phyloP scores from a whole-genome alignment of 179 eudicot species.

The Carnegiea gigantea region DNA sequence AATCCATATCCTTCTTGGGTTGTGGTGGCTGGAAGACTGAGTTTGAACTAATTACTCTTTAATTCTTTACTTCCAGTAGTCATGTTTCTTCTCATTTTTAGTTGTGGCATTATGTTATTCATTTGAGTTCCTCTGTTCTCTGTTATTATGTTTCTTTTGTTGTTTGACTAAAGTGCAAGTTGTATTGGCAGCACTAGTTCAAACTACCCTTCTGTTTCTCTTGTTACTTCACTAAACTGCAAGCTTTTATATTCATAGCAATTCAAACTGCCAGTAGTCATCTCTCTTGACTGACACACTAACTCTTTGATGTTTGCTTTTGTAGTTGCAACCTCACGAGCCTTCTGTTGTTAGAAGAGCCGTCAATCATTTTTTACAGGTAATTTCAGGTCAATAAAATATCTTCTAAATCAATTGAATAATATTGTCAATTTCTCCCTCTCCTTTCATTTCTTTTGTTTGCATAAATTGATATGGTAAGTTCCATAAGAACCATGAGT shows the following conservation, averaged over 20 bases:
- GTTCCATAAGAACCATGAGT: background rate
- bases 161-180: background rate
- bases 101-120: background rate
- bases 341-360: slow-evolving; percentile 81
- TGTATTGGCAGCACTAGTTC: background rate
- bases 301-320: slow-evolving; percentile 13
- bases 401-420: background rate
- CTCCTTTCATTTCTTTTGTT: background rate
- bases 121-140: background rate
- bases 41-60: background rate
- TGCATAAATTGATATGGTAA: too few relatives aligned
- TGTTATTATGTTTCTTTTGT: background rate
- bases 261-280: background rate
- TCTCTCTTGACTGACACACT: background rate
- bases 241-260: background rate
- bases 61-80: background rate
- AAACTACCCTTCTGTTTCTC: background rate
- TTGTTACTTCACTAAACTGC: background rate
- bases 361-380: slow-evolving; percentile 92
- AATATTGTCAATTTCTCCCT: background rate
- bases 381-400: slow-evolving; percentile 14
- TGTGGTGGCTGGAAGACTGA: background rate
- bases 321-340: slow-evolving; percentile 94
- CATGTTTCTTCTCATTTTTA: background rate
- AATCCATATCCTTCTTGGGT: background rate